Base-by-base conservation (phyloP, 345 rosid species). In the Eucalyptus fibrosa region DNA sequence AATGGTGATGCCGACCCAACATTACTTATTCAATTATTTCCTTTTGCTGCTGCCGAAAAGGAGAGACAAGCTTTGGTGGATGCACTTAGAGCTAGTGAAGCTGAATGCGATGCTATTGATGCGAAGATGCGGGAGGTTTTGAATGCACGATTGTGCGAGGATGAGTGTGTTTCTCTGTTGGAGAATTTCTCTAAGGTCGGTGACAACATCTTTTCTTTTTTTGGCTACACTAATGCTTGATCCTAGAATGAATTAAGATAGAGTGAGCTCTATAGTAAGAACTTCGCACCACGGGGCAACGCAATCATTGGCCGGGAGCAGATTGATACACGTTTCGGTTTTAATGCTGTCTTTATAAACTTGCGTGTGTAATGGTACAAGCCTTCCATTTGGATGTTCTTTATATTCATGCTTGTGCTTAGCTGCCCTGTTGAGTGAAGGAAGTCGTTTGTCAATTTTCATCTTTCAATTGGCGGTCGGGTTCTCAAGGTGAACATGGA, bases 131-230 rank as follows among this genome's bases (percentile, higher is more conserved):
- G 92, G 32, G 89, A 93, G 87, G 96, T 90, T 91, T 94, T 96
- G 40, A 87, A 89, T 26, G 93, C 93, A 90, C 98, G 92, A 94
- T 97, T 86, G 91, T 30, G 96, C 94, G 99, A 96, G 92, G 94
- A 95, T 92, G 97, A 96, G 80, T 94, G 97, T 72, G 95, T 97
- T 3, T 90, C 96, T 65, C 91, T 96, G 90, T 95, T 97, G 77
- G 91, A 91, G 42, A 88, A 53, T 62, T 96, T 96, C 90, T 94
- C 95, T 26, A 89, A 89, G 94, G 98, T 96, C 88, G 77, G 94
- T 89, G 50, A 55, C 80, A 30, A 47, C 24, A 45, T 85, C n/a
- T n/a, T 13, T 34, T 30, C 59, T 53, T 18, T 40, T 30, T n/a
- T 34, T 19, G 19, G 44, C 37, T 34, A 34, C 82, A 34, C 82